Percentiles rank a stretch among this genome's conserved stretches.
Conservation (phyloP, 805 yeast genomes). For the Lipomyces yamanashiensis region DNA sequence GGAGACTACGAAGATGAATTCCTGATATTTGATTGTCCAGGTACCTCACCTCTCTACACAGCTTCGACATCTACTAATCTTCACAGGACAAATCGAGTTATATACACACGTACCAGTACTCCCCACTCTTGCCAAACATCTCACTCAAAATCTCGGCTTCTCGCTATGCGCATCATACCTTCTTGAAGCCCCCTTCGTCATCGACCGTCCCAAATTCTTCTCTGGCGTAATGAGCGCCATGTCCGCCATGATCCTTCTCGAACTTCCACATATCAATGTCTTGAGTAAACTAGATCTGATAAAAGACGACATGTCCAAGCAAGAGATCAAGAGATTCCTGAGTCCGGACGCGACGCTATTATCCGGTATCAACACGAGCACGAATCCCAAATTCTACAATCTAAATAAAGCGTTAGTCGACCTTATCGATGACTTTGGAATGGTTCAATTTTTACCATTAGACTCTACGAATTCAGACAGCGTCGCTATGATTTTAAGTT, state of each 20-base stretch:
- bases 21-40: slow-evolving; percentile 94
- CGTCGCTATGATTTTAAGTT: slow-evolving; percentile 80
- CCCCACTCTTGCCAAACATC: slow-evolving; percentile 85
- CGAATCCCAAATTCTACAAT: slow-evolving; percentile 67
- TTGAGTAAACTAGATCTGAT: slow-evolving; percentile 85
- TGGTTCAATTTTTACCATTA: slow-evolving; percentile 95
- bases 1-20: slow-evolving; percentile 96
- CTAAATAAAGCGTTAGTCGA: slow-evolving; percentile 84
- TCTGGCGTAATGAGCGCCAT: slow-evolving; percentile 95
- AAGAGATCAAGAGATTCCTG: slow-evolving; percentile 78
- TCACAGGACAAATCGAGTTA: slow-evolving; percentile 71
- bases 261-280: slow-evolving; percentile 91
- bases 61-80: background rate
- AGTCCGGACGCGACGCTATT: slow-evolving; percentile 90
- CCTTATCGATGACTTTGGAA: slow-evolving; percentile 94
- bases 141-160: slow-evolving; percentile 78
- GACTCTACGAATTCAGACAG: slow-evolving; percentile 78
- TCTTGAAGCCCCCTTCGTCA: slow-evolving; percentile 90
- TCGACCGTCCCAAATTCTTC: slow-evolving; percentile 89
- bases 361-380: slow-evolving; percentile 54
- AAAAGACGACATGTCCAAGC: slow-evolving; percentile 68
- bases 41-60: slow-evolving; percentile 43
- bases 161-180: slow-evolving; percentile 90
- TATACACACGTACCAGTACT: slow-evolving; percentile 93
- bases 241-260: slow-evolving; percentile 96